Percentiles rank a stretch among this genome's conserved stretches.
Conservation (phyloP, 257 asterid species). For the Solanum okadae region DNA sequence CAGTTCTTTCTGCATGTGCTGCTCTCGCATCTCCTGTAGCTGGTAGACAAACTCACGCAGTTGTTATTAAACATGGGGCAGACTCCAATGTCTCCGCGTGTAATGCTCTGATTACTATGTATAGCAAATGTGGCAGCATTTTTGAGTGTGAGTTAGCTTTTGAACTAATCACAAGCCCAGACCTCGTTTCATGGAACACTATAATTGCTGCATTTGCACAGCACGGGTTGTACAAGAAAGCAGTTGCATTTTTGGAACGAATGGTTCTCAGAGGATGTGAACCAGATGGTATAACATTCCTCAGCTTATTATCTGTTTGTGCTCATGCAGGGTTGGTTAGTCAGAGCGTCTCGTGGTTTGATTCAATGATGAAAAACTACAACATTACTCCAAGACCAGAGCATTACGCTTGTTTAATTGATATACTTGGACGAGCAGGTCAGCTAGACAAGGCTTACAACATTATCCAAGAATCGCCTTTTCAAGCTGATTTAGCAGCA, state of each 20-base stretch:
- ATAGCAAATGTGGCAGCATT: slow-evolving; percentile 11
- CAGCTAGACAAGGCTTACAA: slow-evolving; percentile 5
- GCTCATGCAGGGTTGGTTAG: slow-evolving; percentile 10
- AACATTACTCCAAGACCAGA: background rate
- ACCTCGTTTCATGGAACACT: slow-evolving; percentile 9
- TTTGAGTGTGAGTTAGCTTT: slow-evolving; percentile 8
- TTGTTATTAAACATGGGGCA: background rate
- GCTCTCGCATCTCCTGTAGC: background rate
- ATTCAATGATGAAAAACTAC: slow-evolving; percentile 1
- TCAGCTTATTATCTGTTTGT: slow-evolving; percentile 10
- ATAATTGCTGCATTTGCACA: slow-evolving; percentile 8
- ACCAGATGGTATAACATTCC: slow-evolving; percentile 11
- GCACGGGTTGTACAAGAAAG: slow-evolving; percentile 6
- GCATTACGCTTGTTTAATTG: slow-evolving; percentile 13
- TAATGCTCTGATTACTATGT: slow-evolving; percentile 9
- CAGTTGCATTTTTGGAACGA: background rate
- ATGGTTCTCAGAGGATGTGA: background rate
- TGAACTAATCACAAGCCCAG: background rate
- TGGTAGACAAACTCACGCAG: slow-evolving; percentile 10
- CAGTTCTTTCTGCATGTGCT: slow-evolving; percentile 5
- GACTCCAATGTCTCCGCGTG: background rate
- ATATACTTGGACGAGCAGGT: slow-evolving; percentile 14
- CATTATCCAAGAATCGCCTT: slow-evolving; percentile 5
- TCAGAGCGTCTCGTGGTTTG: slow-evolving; percentile 3
- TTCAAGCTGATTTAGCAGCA: slow-evolving; percentile 7